Conservation (phyloP, 2,329 filamentous ascomycete genomes). For the Tolypocladium inflatum region DNA sequence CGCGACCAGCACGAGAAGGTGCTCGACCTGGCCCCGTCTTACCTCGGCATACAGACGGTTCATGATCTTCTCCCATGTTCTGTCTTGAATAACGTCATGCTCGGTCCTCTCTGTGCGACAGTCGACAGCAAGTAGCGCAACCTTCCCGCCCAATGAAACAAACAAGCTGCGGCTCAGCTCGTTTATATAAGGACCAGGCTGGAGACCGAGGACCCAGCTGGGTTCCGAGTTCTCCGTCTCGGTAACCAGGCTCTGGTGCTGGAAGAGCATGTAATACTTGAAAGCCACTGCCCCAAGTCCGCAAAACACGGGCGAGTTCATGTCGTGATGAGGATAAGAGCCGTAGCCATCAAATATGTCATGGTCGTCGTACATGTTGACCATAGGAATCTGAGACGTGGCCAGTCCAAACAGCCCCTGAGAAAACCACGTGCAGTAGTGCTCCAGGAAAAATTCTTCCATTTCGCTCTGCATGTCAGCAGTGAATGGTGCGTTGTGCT, state of each 20-base stretch:
- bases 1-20: constrained; percentile 78
- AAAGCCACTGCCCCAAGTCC: constrained; percentile 86
- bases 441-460: constrained; percentile 77
- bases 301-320: constrained; percentile 81
- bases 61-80: constrained; percentile 80
- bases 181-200: constrained; percentile 81
- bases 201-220: constrained; percentile 77
- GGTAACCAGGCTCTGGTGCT: constrained; percentile 78
- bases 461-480: constrained; percentile 79
- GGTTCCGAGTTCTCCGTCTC: constrained; percentile 80
- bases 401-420: constrained; percentile 91
- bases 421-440: constrained; percentile 92
- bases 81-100: constrained; percentile 68
- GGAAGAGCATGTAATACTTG: constrained; percentile 98
- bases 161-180: constrained; percentile 80
- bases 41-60: constrained; percentile 78
- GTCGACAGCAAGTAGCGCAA: constrained; percentile 80
- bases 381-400: constrained; percentile 90
- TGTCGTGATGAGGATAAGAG: constrained; percentile 85
- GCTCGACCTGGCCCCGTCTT: constrained; percentile 73
- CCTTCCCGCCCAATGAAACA: constrained; percentile 67
- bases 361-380: constrained; percentile 97
- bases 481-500: constrained; percentile 70
- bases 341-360: constrained; percentile 88
- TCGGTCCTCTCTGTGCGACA: constrained; percentile 84